Conservation (phyloP, 2,329 filamentous ascomycete species). For the Pseudomassariella vexata region DNA sequence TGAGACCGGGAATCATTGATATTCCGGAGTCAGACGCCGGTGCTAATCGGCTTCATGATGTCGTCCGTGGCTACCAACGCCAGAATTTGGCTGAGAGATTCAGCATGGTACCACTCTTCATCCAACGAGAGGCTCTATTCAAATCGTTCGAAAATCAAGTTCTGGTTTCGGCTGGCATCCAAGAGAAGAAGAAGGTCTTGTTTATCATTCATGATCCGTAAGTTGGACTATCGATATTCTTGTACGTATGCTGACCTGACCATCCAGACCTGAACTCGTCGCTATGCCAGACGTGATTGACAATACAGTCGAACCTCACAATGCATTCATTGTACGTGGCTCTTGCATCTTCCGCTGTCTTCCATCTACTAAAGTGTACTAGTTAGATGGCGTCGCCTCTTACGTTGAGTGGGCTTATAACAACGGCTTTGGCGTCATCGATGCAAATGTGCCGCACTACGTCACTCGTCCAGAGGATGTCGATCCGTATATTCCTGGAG, state of each 20-base stretch:
- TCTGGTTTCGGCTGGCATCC: conserved; percentile 68
- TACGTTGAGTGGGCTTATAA: conserved; percentile 80
- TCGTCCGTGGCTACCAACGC: conserved; percentile 73
- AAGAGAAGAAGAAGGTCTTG: conserved; percentile 61
- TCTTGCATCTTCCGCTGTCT: background rate
- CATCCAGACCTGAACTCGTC: conserved; percentile 59
- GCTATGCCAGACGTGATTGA: conserved; percentile 64
- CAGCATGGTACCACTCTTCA: conserved; percentile 73
- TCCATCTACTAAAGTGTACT: conserved; percentile 10
- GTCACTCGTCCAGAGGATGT: conserved; percentile 57
- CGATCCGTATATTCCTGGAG: conserved; percentile 39
- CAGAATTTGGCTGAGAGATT: conserved; percentile 65
- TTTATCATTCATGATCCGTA: conserved; percentile 89
- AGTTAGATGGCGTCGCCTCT: conserved; percentile 75
- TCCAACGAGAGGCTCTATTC: conserved; percentile 67
- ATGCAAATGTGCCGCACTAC: conserved; percentile 83
- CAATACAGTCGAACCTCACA: conserved; percentile 72
- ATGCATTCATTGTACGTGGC: conserved; percentile 75
- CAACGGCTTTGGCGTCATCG: conserved; percentile 79
- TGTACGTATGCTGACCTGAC: conserved; percentile 10
- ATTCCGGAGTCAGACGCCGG: conserved; percentile 46
- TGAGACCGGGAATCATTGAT: conserved; percentile 63
- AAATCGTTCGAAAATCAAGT: conserved; percentile 83
- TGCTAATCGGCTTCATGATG: conserved; percentile 66
- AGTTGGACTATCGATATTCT: conserved; percentile 28